phyloP scores from a whole-genome alignment of 1,284 basidiomycete genomes.

The Microbotryum silenes-acaulis region DNA sequence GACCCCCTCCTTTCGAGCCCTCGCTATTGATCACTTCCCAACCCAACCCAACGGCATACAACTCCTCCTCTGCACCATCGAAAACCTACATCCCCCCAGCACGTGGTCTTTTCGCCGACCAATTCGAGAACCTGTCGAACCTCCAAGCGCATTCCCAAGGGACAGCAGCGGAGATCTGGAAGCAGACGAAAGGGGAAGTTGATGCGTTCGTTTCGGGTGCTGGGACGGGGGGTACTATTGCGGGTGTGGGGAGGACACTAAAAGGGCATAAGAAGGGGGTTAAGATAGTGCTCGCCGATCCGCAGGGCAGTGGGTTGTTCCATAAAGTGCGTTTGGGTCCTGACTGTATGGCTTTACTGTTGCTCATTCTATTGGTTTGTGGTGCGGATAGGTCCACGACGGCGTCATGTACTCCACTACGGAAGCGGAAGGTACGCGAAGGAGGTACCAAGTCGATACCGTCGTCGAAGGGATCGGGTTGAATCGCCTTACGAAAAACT shows the following conservation, averaged over 20 bases:
- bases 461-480: slow-evolving; percentile 66
- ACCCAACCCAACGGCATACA: not conserved
- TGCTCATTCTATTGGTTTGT: not conserved
- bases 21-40: slow-evolving; percentile 14
- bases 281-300: slow-evolving; percentile 76
- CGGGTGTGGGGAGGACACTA: slow-evolving; percentile 72
- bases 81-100: slow-evolving; percentile 11
- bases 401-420: slow-evolving; percentile 90
- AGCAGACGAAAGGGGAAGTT: slow-evolving; percentile 74
- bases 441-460: slow-evolving; percentile 85
- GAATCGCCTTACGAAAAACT: slow-evolving; percentile 74
- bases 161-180: slow-evolving; percentile 93
- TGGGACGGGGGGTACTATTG: slow-evolving; percentile 92
- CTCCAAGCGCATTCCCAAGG: slow-evolving; percentile 80
- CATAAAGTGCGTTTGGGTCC: slow-evolving; percentile 60
- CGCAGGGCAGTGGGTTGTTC: slow-evolving; percentile 88
- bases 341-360: slow-evolving; percentile 12
- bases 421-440: slow-evolving; percentile 89
- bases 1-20: not conserved
- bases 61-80: not conserved
- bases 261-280: slow-evolving; percentile 55
- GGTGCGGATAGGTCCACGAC: slow-evolving; percentile 57
- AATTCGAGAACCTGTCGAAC: slow-evolving; percentile 82
- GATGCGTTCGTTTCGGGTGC: slow-evolving; percentile 87
- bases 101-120: slow-evolving; percentile 69